Conservation (phyloP, 2,329 filamentous ascomycete genomes). For the Thielaviopsis euricoi region DNA sequence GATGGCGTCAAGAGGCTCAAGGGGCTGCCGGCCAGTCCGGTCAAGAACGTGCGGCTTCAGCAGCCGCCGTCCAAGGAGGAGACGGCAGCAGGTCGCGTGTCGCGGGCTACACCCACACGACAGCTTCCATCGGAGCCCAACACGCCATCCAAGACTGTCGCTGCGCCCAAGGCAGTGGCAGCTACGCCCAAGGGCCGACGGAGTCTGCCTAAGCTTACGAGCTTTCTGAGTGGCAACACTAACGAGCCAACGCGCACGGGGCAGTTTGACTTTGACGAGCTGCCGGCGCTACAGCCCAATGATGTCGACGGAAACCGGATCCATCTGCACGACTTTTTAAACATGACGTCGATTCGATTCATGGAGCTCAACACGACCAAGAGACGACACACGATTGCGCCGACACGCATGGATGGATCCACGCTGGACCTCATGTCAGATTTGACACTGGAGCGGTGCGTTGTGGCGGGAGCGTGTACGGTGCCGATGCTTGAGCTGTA, state of each 20-base stretch:
- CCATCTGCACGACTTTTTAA: conserved; percentile 79
- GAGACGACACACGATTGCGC: conserved; percentile 64
- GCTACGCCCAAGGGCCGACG: conserved; percentile 18
- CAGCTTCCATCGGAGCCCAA: conserved; percentile 18
- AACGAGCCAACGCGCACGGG: conserved; percentile 16
- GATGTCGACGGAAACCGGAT: conserved; percentile 42
- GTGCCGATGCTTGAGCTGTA: conserved; percentile 88
- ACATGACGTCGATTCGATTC: conserved; percentile 91
- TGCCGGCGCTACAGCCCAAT: conserved; percentile 16
- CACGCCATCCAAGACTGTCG: conserved; percentile 28
- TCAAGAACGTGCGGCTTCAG: conserved; percentile 57
- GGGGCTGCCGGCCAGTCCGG: conserved; percentile 55
- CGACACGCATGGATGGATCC: conserved; percentile 28
- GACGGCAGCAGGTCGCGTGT: conserved; percentile 42
- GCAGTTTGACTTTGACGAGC: conserved; percentile 24
- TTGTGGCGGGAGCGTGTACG: conserved; percentile 79
- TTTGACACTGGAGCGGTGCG: conserved; percentile 54
- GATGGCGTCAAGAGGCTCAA: conserved; percentile 54
- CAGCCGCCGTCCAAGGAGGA: conserved; percentile 53
- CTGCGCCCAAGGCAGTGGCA: conserved; percentile 33
- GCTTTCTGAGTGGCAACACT: not conserved
- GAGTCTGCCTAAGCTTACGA: conserved; percentile 3
- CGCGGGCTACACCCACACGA: conserved; percentile 24
- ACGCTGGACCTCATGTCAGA: conserved; percentile 30
- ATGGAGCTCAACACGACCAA: conserved; percentile 98